Base-by-base conservation (phyloP, 495 filamentous ascomycete genomes). In the Jackrogersella minutella region DNA sequence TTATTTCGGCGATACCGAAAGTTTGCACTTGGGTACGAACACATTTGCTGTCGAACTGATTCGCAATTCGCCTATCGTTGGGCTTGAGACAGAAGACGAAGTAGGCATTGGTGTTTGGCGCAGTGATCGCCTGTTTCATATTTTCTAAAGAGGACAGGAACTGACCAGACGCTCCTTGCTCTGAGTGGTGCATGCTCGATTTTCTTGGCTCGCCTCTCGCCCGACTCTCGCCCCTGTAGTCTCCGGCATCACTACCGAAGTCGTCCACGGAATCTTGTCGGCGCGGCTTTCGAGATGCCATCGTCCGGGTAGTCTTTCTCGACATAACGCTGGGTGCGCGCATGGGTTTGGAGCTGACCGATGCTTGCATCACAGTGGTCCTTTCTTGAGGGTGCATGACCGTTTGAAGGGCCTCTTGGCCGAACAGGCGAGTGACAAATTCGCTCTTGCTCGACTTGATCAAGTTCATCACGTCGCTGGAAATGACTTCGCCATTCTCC, bases 41-140 rank as follows among this genome's bases (percentile, higher is more conserved):
- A 73, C 93, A 97, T 77, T 99, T 98, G 81, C 93, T 97, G 75
- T 99, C 95, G 66, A 98, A 98, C 74, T 98, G 95, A 65, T 99
- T 98, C 50, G 95, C 94, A 64, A 99, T 99, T 22, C 94, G 89
- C 16, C 95, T 87, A 77, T 98, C 95, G 72, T 99, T 99, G 6
- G 95, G 95, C 77, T 99, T 98, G 50, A 99, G 80, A 69, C 95
- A 98, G 79, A 99, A 97, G 24, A 99, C 86, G 70, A 97, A 97
- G 73, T 98, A 99, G 11, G 91, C 86, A 71, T 97, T 99, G 8
- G 91, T 87, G 70, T 91, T 91, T 6, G 87, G 81, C 6, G 91
- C 88, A 30, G 87, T 91, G 41, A 99, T 79, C 34, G 91, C 92
- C 68, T 91, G 88, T 34, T 87, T 95, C 58, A 98, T 91, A 58